phyloP scores from a whole-genome alignment of 83 land plant species.

The Thuja plicata region DNA sequence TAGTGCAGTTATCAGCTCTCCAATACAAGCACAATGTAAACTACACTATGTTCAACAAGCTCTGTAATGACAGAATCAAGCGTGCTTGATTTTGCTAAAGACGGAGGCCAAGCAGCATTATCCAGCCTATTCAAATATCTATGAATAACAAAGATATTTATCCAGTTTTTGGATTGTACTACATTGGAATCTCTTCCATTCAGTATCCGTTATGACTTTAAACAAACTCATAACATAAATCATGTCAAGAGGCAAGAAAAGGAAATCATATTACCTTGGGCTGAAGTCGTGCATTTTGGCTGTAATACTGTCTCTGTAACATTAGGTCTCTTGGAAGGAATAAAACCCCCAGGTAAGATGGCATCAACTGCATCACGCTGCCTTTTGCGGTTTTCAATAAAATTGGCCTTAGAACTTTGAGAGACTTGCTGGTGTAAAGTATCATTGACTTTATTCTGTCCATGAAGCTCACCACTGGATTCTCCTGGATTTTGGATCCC shows the following conservation, averaged over 20 bases:
- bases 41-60: neutral
- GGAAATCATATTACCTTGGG: neutral
- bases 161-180: neutral
- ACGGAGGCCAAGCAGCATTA: neutral
- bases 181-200: neutral
- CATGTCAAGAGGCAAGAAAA: neutral
- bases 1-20: neutral
- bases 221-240: neutral
- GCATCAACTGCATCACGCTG: constrained; percentile 67
- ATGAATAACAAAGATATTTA: neutral
- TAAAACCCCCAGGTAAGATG: constrained; percentile 50
- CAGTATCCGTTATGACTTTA: neutral
- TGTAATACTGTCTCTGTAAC: constrained; percentile 14
- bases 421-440: neutral
- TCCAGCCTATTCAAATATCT: neutral
- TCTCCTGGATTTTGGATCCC: neutral
- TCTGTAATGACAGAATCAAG: neutral
- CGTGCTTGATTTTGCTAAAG: neutral
- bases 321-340: constrained; percentile 53
- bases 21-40: neutral
- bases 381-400: constrained; percentile 40
- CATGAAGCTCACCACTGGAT: constrained; percentile 5
- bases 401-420: constrained; percentile 3
- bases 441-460: neutral
- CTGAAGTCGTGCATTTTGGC: neutral